Evolutionary conservation across 2,329 filamentous ascomycete genomes (phyloP).

Genomic region (Leptographium procerum): DNA sequence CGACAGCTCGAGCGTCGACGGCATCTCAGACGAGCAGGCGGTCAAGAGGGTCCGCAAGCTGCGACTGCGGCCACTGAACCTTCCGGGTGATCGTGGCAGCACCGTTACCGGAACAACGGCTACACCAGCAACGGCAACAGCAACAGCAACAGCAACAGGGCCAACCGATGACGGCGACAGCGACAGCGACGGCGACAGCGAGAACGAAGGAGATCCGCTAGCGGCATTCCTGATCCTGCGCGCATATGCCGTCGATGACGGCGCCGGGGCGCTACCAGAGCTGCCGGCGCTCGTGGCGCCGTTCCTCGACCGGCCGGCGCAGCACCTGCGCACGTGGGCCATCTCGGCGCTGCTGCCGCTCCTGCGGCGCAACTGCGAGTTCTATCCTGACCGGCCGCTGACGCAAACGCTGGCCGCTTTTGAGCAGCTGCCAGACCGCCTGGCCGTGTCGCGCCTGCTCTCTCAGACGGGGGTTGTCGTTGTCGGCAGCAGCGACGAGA

Average conservation of each 20-base stretch:
- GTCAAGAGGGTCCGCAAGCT: slow-evolving; percentile 53
- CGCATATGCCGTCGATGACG: slow-evolving; percentile 56
- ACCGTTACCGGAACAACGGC: too few relatives aligned
- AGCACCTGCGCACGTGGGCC: slow-evolving; percentile 55
- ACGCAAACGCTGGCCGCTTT: slow-evolving; percentile 49
- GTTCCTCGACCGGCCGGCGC: slow-evolving; percentile 47
- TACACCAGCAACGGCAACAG: too few relatives aligned
- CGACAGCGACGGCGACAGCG: not conserved
- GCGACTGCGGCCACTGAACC: slow-evolving; percentile 43
- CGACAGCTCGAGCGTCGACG: slow-evolving; percentile 44
- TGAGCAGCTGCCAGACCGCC: slow-evolving; percentile 44
- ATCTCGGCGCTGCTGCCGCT: slow-evolving; percentile 59
- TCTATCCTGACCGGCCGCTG: slow-evolving; percentile 43
- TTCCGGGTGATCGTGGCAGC: slow-evolving; percentile 25
- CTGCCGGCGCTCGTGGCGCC: slow-evolving; percentile 56
- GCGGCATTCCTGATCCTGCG: slow-evolving; percentile 54
- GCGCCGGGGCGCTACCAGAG: slow-evolving; percentile 60
- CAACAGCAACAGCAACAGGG: not conserved
- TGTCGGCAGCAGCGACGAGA: slow-evolving; percentile 18
- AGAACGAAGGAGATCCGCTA: slow-evolving; percentile 20
- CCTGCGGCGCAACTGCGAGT: slow-evolving; percentile 57
- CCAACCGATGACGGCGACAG: too few relatives aligned
- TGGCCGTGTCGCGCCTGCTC: slow-evolving; percentile 51
- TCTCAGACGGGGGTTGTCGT: slow-evolving; percentile 35
- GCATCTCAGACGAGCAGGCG: slow-evolving; percentile 51